phyloP scores from a whole-genome alignment of 2,329 filamentous ascomycete species.

The Pestalotiopsis sp. region DNA sequence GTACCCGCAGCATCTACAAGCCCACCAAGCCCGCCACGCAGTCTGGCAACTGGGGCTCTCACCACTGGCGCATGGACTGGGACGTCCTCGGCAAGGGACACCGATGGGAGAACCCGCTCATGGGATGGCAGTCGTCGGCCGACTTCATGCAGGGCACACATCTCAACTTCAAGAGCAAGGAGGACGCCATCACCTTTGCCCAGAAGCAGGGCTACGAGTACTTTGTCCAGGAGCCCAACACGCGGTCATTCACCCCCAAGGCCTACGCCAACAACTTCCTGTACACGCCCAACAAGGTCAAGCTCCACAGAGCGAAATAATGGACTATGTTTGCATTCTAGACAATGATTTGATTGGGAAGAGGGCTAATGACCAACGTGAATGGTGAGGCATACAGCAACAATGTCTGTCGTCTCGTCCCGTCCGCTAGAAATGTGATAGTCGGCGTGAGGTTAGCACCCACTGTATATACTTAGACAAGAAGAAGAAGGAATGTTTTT shows the following conservation, averaged over 20 bases:
- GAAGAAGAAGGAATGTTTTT: not conserved
- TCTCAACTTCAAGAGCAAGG: constrained; percentile 87
- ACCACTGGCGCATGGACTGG: constrained; percentile 98
- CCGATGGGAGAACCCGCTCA: constrained; percentile 97
- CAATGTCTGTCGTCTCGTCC: not conserved
- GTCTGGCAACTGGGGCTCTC: constrained; percentile 82
- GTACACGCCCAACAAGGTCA: constrained; percentile 83
- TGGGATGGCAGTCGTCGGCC: constrained; percentile 97
- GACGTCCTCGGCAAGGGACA: constrained; percentile 90
- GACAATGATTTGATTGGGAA: not conserved
- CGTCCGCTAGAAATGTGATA: not conserved
- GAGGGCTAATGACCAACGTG: not conserved
- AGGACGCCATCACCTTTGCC: constrained; percentile 92
- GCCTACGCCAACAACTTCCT: constrained; percentile 97
- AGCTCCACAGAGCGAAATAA: constrained; percentile 82
- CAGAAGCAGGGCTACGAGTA: constrained; percentile 99
- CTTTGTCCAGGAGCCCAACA: constrained; percentile 96
- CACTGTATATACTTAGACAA: not conserved
- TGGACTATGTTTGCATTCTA: not conserved
- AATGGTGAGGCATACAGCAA: not conserved
- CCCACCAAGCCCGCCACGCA: constrained; percentile 94
- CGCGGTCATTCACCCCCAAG: constrained; percentile 84
- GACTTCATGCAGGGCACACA: constrained; percentile 95
- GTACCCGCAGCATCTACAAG: constrained; percentile 75
- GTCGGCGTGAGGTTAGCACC: not conserved